Percentiles rank a stretch among this genome's conserved stretches.
These are phyloP conservation scores for Botrytis pseudocinerea DNA, from an alignment of 2,329 filamentous ascomycete genomes.

Conservation along the genomic window DNA sequence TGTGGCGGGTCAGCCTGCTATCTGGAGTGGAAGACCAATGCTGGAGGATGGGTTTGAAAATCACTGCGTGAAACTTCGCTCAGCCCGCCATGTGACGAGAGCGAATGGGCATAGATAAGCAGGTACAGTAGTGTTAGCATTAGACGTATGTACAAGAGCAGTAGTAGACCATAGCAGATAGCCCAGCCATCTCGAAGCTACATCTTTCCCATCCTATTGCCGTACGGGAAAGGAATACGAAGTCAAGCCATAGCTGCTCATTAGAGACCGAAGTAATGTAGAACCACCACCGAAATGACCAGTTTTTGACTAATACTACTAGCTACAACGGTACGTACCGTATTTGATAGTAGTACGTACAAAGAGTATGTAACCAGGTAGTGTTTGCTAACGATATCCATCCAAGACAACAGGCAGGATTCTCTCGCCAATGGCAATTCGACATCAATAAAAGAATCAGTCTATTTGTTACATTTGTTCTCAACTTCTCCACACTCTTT, in stretches of 20 bases:
- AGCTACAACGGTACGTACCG: neutral
- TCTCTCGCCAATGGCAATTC: neutral
- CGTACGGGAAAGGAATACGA: conserved; percentile 2
- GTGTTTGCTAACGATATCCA: conserved; percentile 9
- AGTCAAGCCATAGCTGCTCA: neutral
- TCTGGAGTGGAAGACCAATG: conserved; percentile 2
- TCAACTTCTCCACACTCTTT: conserved; percentile 22
- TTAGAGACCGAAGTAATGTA: neutral
- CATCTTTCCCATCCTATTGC: neutral
- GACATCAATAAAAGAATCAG: neutral
- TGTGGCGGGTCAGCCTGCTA: conserved; percentile 23
- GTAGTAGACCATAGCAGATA: neutral
- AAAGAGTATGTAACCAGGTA: neutral
- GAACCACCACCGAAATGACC: neutral
- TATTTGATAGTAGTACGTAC: neutral
- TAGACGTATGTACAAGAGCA: neutral
- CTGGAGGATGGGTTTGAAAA: conserved; percentile 1
- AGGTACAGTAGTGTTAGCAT: neutral
- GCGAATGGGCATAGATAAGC: neutral
- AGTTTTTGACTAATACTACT: neutral
- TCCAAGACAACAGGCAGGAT: neutral
- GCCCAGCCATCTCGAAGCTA: neutral
- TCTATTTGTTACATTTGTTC: conserved; percentile 18
- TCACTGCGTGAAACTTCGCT: conserved; percentile 15
- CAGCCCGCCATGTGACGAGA: neutral